Evolutionary conservation across 148 eudicot species (phyloP), one percentile per base, ranked within the genome.

Genomic region (Talinum fruticosum): DNA sequence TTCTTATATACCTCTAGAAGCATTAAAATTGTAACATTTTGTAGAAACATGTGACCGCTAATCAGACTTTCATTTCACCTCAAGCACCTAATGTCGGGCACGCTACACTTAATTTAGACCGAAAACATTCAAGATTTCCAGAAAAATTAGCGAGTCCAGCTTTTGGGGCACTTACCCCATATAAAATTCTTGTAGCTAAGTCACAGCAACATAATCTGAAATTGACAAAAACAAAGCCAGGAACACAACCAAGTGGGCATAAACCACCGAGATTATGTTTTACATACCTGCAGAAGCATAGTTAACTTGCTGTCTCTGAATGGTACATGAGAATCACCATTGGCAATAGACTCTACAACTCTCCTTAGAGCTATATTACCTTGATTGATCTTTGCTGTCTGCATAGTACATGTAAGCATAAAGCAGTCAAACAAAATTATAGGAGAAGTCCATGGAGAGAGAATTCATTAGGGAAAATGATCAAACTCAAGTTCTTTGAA

Each of bases 231-330:
- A 64, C 7, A 24, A 71, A 32, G 28, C 6, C 41, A 34, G 47
- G 18, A 75, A 75, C n/a, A n/a, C 26, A 47, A 54, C 29, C 33
- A 44, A n/a, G 19, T 59, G 69, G n/a, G n/a, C 66, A 57, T 1
- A 54, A n/a, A 45, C 71, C 16, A 26, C 41, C 15, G 15, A 19
- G 12, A 29, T 21, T 35, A 66, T 36, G 41, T 75, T 13, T 69
- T 24, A 38, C 66, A 62, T 82, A 94, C 98, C 97, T 96, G 99
- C 72, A 96, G 83, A 84, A 96, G 97, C 99, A 96, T 96, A 24
- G 99, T 96, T 71, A 93, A 81, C 87, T 96, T 96, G 93, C 99
- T 96, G 81, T 96, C 99, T 82, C 99, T 85, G 73, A 96, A 96
- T 37, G 99, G 99, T 35, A 96, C 97, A 74, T 96, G 98, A 24